phyloP scores from a whole-genome alignment of 1,139 yeast species.

The Candida freyschussii region DNA sequence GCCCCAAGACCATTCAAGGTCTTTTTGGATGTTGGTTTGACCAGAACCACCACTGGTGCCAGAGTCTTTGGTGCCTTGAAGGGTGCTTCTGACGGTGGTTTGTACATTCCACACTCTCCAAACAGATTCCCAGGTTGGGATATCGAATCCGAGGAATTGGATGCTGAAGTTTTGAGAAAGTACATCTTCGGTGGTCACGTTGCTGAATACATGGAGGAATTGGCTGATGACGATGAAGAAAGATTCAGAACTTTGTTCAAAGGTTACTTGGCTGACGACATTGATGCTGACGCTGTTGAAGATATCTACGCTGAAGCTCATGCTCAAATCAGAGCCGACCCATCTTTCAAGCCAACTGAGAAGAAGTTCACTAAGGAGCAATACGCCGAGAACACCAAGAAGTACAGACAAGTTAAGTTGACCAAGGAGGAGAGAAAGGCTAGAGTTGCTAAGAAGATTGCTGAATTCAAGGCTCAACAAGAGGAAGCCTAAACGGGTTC shows the following conservation, averaged over 20 bases:
- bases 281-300: slow-evolving; percentile 96
- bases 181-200: slow-evolving; percentile 99
- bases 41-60: slow-evolving; percentile 99
- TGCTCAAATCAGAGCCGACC: slow-evolving; percentile 94
- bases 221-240: slow-evolving; percentile 99
- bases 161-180: slow-evolving; percentile 95
- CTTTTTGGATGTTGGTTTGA: slow-evolving; percentile 98
- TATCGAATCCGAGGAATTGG: slow-evolving; percentile 96
- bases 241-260: slow-evolving; percentile 95
- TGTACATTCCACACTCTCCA: slow-evolving; percentile 98
- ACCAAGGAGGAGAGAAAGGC: slow-evolving; percentile 90
- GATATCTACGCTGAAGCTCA: slow-evolving; percentile 95
- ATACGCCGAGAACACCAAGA: slow-evolving; percentile 95
- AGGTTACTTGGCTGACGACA: slow-evolving; percentile 94
- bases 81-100: slow-evolving; percentile 99
- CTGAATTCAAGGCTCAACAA: slow-evolving; percentile 46
- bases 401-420: slow-evolving; percentile 84
- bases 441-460: slow-evolving; percentile 87
- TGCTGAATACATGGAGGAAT: slow-evolving; percentile 99
- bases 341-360: slow-evolving; percentile 83
- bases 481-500: too few relatives aligned
- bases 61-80: slow-evolving; percentile 98
- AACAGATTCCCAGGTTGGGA: slow-evolving; percentile 99
- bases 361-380: slow-evolving; percentile 97
- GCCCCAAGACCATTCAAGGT: slow-evolving; percentile 99